phyloP scores from a whole-genome alignment of 176 grass and related monocot genomes.

The Aechmea fasciata region DNA sequence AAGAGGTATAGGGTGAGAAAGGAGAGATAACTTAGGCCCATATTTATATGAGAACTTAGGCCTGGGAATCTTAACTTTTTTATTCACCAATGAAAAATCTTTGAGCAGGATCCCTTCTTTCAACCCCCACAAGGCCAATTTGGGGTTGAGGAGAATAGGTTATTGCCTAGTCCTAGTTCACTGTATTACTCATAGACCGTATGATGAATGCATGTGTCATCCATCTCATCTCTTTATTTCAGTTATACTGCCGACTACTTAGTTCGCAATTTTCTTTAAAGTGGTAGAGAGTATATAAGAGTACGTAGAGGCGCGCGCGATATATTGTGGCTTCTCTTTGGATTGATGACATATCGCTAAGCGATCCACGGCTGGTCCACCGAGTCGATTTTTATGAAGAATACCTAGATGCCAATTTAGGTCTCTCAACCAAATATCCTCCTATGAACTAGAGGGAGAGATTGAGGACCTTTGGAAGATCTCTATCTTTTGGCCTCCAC shows the following conservation, averaged over 20 bases:
- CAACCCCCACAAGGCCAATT: slow-evolving; percentile 32
- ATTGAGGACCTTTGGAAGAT: slow-evolving; percentile 26
- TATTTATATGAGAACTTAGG: slow-evolving; percentile 28
- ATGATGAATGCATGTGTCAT: no score
- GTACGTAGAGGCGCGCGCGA: no score
- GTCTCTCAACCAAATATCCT: slow-evolving; percentile 55
- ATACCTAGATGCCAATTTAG: slow-evolving; percentile 26
- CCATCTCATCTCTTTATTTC: no score
- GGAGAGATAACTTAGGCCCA: no score
- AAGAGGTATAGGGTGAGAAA: no score
- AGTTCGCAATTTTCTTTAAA: no score
- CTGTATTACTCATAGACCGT: no score
- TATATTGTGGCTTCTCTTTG: no score
- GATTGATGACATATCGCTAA: no score
- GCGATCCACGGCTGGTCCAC: neutral
- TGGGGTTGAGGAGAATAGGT: slow-evolving; percentile 16
- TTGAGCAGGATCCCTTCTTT: neutral
- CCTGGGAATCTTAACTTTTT: slow-evolving; percentile 65
- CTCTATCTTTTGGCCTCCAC: slow-evolving; percentile 57
- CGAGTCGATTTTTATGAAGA: slow-evolving; percentile 17
- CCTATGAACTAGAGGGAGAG: slow-evolving; percentile 32
- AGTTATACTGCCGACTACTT: no score
- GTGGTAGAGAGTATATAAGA: no score
- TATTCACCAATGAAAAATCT: neutral
- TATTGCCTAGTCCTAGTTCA: no score